Base-by-base conservation (phyloP, 2,329 filamentous ascomycete species). In the Calonectria hongkongensis region DNA sequence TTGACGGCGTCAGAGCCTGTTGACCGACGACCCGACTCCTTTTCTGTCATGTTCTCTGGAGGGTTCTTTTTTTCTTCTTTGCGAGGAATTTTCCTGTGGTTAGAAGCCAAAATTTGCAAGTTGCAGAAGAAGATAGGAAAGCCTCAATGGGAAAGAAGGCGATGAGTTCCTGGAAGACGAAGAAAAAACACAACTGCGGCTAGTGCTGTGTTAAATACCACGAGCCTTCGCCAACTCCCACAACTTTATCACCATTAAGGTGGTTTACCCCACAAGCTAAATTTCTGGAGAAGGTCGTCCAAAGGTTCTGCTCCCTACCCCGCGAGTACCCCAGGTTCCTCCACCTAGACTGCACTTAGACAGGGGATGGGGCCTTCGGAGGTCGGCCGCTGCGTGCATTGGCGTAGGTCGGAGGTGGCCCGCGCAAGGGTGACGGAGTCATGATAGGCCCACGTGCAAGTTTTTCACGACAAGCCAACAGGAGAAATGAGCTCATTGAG, bases 261-360 rank as follows among this genome's bases (percentile, higher is more conserved):
- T 58, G 54, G 3, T 33, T 47, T 63, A 63, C 58, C 58, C 58
- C 58, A 63, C 39, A 63, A 63, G 4, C 25, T 47, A 33, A 63
- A 45, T 47, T 28, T 47, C 41, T 43, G 58, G 41, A 63, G 58
- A 63, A 47, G 39, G 8, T 3, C 4, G 25, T 43, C 43, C 25
- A 7, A 33, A 33, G 39, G 39, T 4, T 18, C 54, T 60, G 36
- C 6, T 27, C 13, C 3, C 28, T 63, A 47, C 58, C 58, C 58
- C 58, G 58, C 58, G 41, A 13, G 15, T 60, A 41, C 36, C 25
- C 58, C 41, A 47, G 58, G 25, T 16, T 63, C 25, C 58, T 45
- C 58, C 58, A 47, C 39, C 27, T 9, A 27, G 36, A n/a, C 27
- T 21, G 27, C n/a, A 36, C 33, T 43, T 33, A 15, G 27, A 45